A percentile compares a stretch with the other conserved stretches of the same genome.
phyloP scores from a whole-genome alignment of 2,329 filamentous ascomycete genomes.

The Parascedosporium putredinis region DNA sequence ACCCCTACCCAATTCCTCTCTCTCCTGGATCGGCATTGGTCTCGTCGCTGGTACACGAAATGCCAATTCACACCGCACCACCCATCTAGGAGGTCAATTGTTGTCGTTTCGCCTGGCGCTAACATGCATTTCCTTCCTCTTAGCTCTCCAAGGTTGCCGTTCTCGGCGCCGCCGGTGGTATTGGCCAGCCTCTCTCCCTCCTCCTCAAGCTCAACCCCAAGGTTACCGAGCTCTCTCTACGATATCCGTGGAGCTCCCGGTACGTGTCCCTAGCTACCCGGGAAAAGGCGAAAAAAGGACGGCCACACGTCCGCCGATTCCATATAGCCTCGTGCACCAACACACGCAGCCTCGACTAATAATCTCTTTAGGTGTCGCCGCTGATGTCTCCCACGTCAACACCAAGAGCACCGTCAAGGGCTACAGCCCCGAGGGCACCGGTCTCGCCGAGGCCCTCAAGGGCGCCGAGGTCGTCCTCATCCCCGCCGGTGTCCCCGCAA shows the following conservation, averaged over 20 bases:
- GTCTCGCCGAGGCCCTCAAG: constrained; percentile 71
- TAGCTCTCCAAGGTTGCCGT: constrained; percentile 96
- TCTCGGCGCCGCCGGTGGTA: constrained; percentile 92
- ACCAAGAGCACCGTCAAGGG: constrained; percentile 92
- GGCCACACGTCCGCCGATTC: no score
- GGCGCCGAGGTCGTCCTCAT: constrained; percentile 92
- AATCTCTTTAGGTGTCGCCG: constrained; percentile 68
- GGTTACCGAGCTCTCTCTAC: constrained; percentile 90
- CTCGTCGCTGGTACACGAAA: constrained; percentile 5
- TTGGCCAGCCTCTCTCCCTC: constrained; percentile 95
- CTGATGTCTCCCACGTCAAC: constrained; percentile 98
- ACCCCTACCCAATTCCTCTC: constrained; percentile 11
- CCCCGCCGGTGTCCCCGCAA: constrained; percentile 95
- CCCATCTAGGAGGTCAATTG: constrained; percentile 2
- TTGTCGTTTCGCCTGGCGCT: not conserved
- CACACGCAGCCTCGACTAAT: constrained; percentile 12
- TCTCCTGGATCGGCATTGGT: constrained; percentile 5
- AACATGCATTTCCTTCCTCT: constrained; percentile 6
- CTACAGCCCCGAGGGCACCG: constrained; percentile 67
- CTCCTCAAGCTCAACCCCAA: constrained; percentile 97
- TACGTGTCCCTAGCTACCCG: constrained; percentile 37
- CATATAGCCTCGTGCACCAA: not conserved
- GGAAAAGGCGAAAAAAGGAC: no score
- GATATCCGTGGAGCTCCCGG: constrained; percentile 92
- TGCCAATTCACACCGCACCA: constrained; percentile 3